phyloP scores from a whole-genome alignment of 2,329 filamentous ascomycete genomes.

The Teratosphaeria viscida region DNA sequence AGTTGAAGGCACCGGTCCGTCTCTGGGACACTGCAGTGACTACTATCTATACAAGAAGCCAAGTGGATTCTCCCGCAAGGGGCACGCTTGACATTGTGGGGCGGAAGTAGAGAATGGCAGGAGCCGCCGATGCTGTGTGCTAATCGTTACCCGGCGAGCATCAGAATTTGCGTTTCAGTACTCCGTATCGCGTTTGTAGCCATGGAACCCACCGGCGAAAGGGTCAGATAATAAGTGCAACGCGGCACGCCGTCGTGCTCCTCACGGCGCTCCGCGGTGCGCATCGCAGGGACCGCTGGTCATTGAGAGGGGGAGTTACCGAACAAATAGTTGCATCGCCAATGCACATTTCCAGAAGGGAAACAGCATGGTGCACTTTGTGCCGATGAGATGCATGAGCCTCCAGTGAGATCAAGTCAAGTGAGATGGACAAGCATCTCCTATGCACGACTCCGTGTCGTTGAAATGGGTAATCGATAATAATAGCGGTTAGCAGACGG shows the following conservation, averaged over 20 bases:
- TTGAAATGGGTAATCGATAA: neutral
- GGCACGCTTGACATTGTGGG: neutral
- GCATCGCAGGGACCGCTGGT: neutral
- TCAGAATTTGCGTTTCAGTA: neutral
- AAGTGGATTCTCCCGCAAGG: neutral
- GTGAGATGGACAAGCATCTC: neutral
- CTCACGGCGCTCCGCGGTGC: neutral
- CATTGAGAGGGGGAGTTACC: neutral
- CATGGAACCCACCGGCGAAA: neutral
- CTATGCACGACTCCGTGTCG: neutral
- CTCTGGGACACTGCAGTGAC: neutral
- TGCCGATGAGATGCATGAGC: neutral
- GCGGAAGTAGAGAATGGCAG: neutral
- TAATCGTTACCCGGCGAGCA: neutral
- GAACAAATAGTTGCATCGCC: neutral
- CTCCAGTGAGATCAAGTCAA: neutral
- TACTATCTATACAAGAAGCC: constrained; percentile 1
- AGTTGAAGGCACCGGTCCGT: neutral
- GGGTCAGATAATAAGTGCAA: neutral
- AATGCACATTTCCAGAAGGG: neutral
- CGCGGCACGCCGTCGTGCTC: neutral
- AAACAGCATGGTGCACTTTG: neutral
- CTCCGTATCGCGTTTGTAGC: neutral
- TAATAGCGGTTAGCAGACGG: neutral
- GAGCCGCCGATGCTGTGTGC: neutral